phyloP scores from a whole-genome alignment of 176 grass and related monocot species.

The Rhipidocladum racemiflorum region DNA sequence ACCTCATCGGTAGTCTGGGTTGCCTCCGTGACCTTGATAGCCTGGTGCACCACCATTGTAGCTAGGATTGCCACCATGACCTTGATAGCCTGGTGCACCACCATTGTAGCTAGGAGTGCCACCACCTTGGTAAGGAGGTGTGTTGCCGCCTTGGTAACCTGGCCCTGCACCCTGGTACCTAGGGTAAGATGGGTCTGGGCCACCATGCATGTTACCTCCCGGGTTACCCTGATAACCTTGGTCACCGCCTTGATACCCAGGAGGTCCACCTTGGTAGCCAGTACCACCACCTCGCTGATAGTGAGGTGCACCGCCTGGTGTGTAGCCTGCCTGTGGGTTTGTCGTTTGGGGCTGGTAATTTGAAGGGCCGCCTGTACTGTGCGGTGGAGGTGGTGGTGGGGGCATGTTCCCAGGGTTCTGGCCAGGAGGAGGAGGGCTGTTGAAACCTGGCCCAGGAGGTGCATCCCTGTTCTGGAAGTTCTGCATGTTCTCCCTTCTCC shows the following conservation, averaged over 20 bases:
- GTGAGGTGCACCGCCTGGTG: conserved; percentile 11
- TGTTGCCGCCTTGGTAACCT: conserved; percentile 44
- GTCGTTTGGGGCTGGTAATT: conserved; percentile 38
- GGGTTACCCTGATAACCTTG: conserved; percentile 43
- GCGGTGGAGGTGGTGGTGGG: conserved; percentile 25
- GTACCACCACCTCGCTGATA: conserved; percentile 57
- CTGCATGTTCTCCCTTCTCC: conserved; percentile 78
- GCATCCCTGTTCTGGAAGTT: conserved; percentile 71
- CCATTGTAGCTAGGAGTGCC: conserved; percentile 30
- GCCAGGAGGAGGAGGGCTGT: conserved; percentile 12
- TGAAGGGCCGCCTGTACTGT: conserved; percentile 10
- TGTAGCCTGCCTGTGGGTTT: conserved; percentile 35
- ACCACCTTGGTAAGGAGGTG: conserved; percentile 4
- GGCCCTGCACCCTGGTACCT: conserved; percentile 43
- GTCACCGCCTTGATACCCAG: conserved; percentile 39
- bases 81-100: background rate
- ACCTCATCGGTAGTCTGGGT: background rate
- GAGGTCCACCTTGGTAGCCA: conserved; percentile 41
- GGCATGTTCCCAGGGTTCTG: conserved; percentile 39
- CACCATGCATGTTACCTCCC: conserved; percentile 22
- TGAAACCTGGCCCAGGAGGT: conserved; percentile 50
- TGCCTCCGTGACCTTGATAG: background rate
- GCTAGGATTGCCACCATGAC: conserved; percentile 16
- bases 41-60: conserved; percentile 18
- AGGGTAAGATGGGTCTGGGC: conserved; percentile 33